Evolutionary conservation across 2,329 filamentous ascomycete species (phyloP), one percentile per base, ranked within the genome.

Genomic region (Cordyceps tenuipes): DNA sequence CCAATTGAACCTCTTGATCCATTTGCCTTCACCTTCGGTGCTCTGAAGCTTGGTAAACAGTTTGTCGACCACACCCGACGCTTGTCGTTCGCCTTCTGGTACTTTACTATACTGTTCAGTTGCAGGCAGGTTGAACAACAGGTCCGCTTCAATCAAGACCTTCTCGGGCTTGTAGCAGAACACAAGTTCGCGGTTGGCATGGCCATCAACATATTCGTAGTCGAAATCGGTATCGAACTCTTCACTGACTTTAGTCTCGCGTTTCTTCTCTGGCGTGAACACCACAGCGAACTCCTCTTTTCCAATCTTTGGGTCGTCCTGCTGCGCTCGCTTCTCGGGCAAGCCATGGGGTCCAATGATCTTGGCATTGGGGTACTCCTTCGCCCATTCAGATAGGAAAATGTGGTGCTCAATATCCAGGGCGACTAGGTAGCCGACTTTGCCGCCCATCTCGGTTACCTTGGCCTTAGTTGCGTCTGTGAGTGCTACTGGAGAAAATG

Each of bases 351-450:
- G 89, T 1, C 86, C 93, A 67, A 97, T 82, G 52, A 99, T 80
- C 67, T 87, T 86, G 36, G 93, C 92, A 47, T 81, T 72, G 0
- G 93, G 92, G 71, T 84, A 97, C 29, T 84, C 89, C 53, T 82
- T 77, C 68, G 89, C 85, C 93, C 94, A 99, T 53, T 90, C 80
- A 0, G 89, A 87, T 58, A 99, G 72, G 77, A 94, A 95, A 71
- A 99, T 90, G 80, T 99, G 94, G 74, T 99, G 94, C 77, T 99
- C 91, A 57, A 90, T 81, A 72, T 99, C 94, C 1, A 88, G 84
- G 0, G 94, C 93, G 29, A 93, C 79, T 65, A 99, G 86, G 79
- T 97, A 97, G 65, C 82, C 83, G 56, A 97, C 84, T 47, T 84
- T 80, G 54, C 86, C 86, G 63, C 86, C 86, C 60, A 90, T 76